Conservation (phyloP, 371 early-diverging fungal genomes). For the Lichtheimia corymbifera region DNA sequence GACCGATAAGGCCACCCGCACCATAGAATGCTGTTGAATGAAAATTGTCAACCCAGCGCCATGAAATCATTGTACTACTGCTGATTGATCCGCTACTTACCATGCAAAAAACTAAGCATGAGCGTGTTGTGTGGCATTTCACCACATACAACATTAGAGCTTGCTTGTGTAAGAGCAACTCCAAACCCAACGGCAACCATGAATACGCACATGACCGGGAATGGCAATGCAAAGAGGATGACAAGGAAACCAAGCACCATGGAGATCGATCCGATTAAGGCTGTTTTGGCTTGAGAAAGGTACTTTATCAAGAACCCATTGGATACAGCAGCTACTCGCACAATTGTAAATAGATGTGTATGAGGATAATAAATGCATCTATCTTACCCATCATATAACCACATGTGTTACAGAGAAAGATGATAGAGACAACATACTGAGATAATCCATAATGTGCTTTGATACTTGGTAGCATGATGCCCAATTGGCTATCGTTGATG, state of each 20-base stretch:
- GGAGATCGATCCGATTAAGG: slow-evolving; percentile 16
- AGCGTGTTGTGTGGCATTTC: slow-evolving; percentile 21
- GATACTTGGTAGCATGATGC: slow-evolving; percentile 32
- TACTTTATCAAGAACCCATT: slow-evolving; percentile 25
- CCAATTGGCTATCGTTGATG: slow-evolving; percentile 27
- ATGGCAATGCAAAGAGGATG: slow-evolving; percentile 17
- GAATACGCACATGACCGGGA: slow-evolving; percentile 23
- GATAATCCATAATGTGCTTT: slow-evolving; percentile 24
- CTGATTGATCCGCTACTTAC: slow-evolving; percentile 10
- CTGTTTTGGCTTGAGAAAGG: slow-evolving; percentile 17
- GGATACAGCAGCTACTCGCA: slow-evolving; percentile 17
- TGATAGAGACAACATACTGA: slow-evolving; percentile 28
- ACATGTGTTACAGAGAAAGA: slow-evolving; percentile 21
- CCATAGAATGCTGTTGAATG: slow-evolving; percentile 23
- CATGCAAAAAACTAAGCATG: slow-evolving; percentile 30
- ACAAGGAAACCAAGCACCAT: slow-evolving; percentile 20
- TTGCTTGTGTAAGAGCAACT: slow-evolving; percentile 18
- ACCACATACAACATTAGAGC: slow-evolving; percentile 25
- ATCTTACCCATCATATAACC: slow-evolving; percentile 23
- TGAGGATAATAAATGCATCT: background rate
- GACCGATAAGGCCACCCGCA: slow-evolving; percentile 24
- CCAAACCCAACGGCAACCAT: slow-evolving; percentile 26
- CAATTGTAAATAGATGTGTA: background rate
- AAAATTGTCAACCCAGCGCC: too few species aligned
- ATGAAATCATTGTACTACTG: too few species aligned